phyloP scores from a whole-genome alignment of 164 flowering plant genomes.

The Kingdonia uniflora region DNA sequence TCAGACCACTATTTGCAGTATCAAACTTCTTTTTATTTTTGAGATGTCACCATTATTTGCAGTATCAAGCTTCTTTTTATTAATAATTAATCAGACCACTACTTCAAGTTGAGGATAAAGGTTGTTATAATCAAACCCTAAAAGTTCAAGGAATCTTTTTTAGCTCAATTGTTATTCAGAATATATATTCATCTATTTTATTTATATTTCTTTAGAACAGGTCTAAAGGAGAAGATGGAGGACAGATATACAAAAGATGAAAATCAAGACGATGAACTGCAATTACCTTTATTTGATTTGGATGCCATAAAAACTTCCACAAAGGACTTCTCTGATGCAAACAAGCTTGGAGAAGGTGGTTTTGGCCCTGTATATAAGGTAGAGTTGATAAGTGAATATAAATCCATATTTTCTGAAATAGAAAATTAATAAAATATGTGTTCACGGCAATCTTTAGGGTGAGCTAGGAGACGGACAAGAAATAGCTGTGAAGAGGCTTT shows the following conservation, averaged over 20 bases:
- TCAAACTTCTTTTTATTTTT: too few relatives aligned
- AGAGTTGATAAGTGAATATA: too few relatives aligned
- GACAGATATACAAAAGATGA: neutral
- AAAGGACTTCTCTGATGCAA: slow-evolving; percentile 16
- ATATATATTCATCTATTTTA: too few relatives aligned
- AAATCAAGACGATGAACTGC: slow-evolving; percentile 3
- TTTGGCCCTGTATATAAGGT: slow-evolving; percentile 25
- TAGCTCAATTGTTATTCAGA: slow-evolving; percentile 1
- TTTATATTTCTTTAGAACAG: too few relatives aligned
- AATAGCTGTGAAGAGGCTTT: slow-evolving; percentile 23
- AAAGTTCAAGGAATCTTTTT: neutral
- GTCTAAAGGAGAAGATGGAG: neutral
- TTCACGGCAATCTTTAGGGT: slow-evolving; percentile 7
- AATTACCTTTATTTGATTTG: slow-evolving; percentile 16
- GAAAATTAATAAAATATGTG: neutral
- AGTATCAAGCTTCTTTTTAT: too few relatives aligned
- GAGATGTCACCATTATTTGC: too few relatives aligned
- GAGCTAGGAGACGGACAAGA: slow-evolving; percentile 11
- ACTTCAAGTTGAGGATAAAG: too few relatives aligned
- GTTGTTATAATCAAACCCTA: too few relatives aligned
- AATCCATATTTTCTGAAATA: neutral
- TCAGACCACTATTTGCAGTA: too few relatives aligned
- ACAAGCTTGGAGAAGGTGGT: slow-evolving; percentile 30
- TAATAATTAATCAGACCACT: too few relatives aligned
- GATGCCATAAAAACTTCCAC: slow-evolving; percentile 13